Percentiles rank a stretch among this genome's conserved stretches.
phyloP scores from a whole-genome alignment of 208 protist species.

The Kentomonas sorsogonicus region DNA sequence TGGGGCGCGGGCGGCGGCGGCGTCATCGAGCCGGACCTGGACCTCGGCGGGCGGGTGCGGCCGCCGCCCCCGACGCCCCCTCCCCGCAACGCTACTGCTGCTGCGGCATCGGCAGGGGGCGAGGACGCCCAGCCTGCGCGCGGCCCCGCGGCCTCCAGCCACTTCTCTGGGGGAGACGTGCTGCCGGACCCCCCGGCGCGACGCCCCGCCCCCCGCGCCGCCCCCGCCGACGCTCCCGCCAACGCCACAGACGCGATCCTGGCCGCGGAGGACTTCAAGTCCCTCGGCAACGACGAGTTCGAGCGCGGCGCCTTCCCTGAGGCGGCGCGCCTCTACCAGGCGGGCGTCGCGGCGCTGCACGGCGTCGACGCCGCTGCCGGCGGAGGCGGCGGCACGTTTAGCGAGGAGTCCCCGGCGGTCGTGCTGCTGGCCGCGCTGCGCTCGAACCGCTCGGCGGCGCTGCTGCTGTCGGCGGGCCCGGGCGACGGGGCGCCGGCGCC shows the following conservation, averaged over 20 bases:
- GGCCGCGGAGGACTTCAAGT: conserved; percentile 69
- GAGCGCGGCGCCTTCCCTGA: conserved; percentile 63
- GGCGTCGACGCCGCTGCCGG: not conserved
- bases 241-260: not conserved
- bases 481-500: conserved; percentile 74
- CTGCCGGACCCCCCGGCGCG: too few species aligned
- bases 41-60: too few species aligned
- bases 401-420: not conserved
- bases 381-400: not conserved
- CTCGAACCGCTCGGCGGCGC: conserved; percentile 93
- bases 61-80: too few species aligned
- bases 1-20: too few species aligned
- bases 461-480: conserved; percentile 63
- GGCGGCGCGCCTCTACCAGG: conserved; percentile 77
- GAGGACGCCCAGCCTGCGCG: too few species aligned
- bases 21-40: too few species aligned
- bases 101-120: too few species aligned
- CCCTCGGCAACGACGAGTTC: conserved; percentile 88
- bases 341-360: conserved; percentile 61
- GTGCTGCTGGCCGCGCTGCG: conserved; percentile 75
- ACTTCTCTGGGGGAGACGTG: too few species aligned
- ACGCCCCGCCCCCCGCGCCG: too few species aligned
- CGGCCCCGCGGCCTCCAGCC: too few species aligned
- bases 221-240: not conserved
- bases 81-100: too few species aligned